phyloP scores from a whole-genome alignment of 768 basidiomycete species.

The Kwoniella dejecticola region DNA sequence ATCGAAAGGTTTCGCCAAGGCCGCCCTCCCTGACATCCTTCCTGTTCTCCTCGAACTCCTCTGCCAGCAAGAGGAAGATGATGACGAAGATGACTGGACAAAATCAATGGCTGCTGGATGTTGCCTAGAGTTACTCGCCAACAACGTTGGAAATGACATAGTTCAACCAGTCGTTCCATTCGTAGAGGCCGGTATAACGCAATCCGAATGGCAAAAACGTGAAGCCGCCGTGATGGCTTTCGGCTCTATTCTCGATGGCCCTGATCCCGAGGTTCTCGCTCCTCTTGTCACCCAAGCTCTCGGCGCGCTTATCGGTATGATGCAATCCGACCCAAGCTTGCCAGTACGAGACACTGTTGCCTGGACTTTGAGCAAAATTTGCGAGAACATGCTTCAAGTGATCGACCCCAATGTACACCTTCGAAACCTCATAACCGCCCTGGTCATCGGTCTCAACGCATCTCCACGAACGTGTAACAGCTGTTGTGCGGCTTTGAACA shows the following conservation, averaged over 20 bases:
- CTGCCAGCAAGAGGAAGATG: constrained; percentile 92
- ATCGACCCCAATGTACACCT: constrained; percentile 90
- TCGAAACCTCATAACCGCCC: constrained; percentile 74
- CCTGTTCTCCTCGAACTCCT: constrained; percentile 87
- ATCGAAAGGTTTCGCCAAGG: constrained; percentile 88
- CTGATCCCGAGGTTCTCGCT: constrained; percentile 80
- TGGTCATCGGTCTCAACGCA: constrained; percentile 78
- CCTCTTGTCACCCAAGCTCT: constrained; percentile 93
- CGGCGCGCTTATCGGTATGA: constrained; percentile 91
- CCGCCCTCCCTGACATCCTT: constrained; percentile 89
- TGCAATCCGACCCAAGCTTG: constrained; percentile 71
- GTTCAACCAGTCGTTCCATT: constrained; percentile 94
- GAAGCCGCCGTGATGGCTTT: constrained; percentile 99
- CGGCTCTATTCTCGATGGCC: constrained; percentile 95
- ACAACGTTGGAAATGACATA: constrained; percentile 84
- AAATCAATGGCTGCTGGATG: constrained; percentile 95
- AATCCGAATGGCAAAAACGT: constrained; percentile 88
- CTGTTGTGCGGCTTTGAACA: constrained; percentile 96
- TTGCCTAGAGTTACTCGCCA: constrained; percentile 82
- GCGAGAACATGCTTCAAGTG: constrained; percentile 78
- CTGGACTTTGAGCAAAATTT: constrained; percentile 95
- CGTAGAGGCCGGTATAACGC: constrained; percentile 93
- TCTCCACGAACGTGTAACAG: constrained; percentile 84
- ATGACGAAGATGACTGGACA: constrained; percentile 98
- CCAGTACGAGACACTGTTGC: constrained; percentile 96